phyloP scores from a whole-genome alignment of 2,329 filamentous ascomycete species.

The Macrophomina pseudophaseolina region DNA sequence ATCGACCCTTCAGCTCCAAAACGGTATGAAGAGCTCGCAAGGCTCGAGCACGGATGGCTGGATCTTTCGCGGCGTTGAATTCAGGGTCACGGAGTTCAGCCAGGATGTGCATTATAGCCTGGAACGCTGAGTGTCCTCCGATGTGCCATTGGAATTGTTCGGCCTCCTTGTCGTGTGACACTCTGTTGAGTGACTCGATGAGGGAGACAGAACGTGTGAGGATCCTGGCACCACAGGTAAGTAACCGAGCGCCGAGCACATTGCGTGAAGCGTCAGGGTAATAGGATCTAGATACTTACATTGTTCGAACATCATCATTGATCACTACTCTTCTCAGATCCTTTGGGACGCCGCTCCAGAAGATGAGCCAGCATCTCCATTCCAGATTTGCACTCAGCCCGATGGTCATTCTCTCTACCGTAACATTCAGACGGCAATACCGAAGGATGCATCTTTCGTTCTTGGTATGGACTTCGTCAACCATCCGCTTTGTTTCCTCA shows the following conservation, averaged over 20 bases:
- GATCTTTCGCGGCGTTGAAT: constrained; percentile 40
- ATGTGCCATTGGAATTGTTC: constrained; percentile 48
- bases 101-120: constrained; percentile 45
- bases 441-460: constrained; percentile 40
- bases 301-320: constrained; percentile 11
- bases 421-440: constrained; percentile 39
- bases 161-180: constrained; percentile 41
- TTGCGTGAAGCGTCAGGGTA: background rate
- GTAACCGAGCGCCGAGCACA: background rate
- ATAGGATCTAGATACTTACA: background rate
- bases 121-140: constrained; percentile 31
- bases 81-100: constrained; percentile 45
- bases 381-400: constrained; percentile 41
- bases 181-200: constrained; percentile 43
- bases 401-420: constrained; percentile 39
- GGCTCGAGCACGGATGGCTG: constrained; percentile 28
- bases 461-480: constrained; percentile 42
- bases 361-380: constrained; percentile 45
- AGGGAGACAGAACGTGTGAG: constrained; percentile 47
- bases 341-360: constrained; percentile 45
- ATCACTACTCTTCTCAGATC: constrained; percentile 22
- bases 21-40: constrained; percentile 42
- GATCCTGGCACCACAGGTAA: constrained; percentile 34
- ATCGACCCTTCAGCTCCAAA: constrained; percentile 37
- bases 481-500: constrained; percentile 43